These are phyloP conservation scores for Talaromyces pinophilus DNA, from an alignment of 2,329 filamentous ascomycete species.

Conservation along the genomic window DNA sequence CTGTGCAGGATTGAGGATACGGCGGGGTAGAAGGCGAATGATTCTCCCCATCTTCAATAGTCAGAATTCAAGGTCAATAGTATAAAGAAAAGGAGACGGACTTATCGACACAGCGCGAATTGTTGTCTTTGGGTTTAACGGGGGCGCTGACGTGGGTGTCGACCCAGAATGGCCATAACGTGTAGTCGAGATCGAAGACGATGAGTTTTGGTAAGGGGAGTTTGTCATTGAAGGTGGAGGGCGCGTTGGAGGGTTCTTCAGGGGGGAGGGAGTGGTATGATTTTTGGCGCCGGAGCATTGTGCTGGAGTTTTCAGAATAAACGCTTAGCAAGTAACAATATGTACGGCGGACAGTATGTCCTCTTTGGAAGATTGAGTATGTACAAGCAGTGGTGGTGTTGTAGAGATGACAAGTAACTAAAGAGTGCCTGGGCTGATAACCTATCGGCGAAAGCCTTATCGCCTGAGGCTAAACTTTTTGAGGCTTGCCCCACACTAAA, in stretches of 20 bases:
- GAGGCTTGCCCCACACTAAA: background rate
- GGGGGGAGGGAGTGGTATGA: constrained; percentile 36
- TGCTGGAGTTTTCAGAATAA: background rate
- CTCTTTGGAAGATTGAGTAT: background rate
- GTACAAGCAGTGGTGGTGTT: background rate
- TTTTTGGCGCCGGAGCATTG: constrained; percentile 39
- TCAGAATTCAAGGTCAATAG: background rate
- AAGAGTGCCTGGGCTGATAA: background rate
- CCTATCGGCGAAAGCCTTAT: constrained; percentile 3
- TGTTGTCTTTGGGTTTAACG: constrained; percentile 62
- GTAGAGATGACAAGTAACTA: background rate
- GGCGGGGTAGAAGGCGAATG: constrained; percentile 69
- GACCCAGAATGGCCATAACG: constrained; percentile 98
- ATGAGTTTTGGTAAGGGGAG: constrained; percentile 78
- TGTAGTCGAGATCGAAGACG: constrained; percentile 96
- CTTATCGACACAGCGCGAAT: constrained; percentile 48
- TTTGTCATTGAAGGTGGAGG: constrained; percentile 62
- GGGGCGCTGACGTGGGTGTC: constrained; percentile 86
- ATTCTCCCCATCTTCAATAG: constrained; percentile 57
- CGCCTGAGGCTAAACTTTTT: constrained; percentile 4
- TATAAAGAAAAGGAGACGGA: constrained; percentile 26
- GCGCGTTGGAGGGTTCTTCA: constrained; percentile 44
- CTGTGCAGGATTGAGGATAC: constrained; percentile 67
- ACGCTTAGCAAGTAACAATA: background rate
- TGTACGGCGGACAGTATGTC: background rate